Base-by-base conservation (phyloP, 1,284 basidiomycete species). In the Pterulicium gracile region DNA sequence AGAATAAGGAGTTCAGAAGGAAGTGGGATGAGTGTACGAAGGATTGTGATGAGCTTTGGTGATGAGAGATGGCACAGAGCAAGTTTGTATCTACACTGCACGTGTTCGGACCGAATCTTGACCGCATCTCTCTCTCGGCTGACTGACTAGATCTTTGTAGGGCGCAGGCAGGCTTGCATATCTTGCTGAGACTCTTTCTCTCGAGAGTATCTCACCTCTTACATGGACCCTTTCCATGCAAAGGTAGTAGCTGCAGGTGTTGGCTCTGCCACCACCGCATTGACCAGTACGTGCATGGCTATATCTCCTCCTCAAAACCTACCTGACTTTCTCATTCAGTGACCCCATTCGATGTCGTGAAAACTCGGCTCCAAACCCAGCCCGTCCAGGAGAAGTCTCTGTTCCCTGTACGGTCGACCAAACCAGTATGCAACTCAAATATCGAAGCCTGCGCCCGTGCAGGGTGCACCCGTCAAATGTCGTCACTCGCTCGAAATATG, bases 301-400 rank as follows among this genome's bases (percentile, higher is more conserved):
- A 43, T 42, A 24, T 32, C 32, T 23, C 24, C 43, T 39, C 21
- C 7, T 10, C 22, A 42, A 41, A 7, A 41, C 19, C 14, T 23
- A 39, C n/a, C 50, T 51, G 44, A 56, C 48, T 45, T 39, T 36
- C 23, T 40, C 40, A 46, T 50, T 1, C 59, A 93, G 89, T 95
- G 92, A 95, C 91, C 3, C 91, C 91, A 2, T 93, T 95, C 60
- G 91, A 95, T 63, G 88, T 95, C 47, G 76, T 95, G 55, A 95
- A 95, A 64, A 95, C 92, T 17, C 77, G 92, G n/a, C 65, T 94
- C 17, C 89, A 94, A 62, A 90, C 87, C 1, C 87, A 91, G 61
- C 77, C 78, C 36, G 70, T 68, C 36, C 63, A 62, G 55, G 58
- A 62, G 49, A 64, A 58, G 51, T 71, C 66, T 43, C 66, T 75